A percentile compares a stretch with the other conserved stretches of the same genome.
Conservation (phyloP, 352 stramenopile genomes). For the Phytophthora melonis region DNA sequence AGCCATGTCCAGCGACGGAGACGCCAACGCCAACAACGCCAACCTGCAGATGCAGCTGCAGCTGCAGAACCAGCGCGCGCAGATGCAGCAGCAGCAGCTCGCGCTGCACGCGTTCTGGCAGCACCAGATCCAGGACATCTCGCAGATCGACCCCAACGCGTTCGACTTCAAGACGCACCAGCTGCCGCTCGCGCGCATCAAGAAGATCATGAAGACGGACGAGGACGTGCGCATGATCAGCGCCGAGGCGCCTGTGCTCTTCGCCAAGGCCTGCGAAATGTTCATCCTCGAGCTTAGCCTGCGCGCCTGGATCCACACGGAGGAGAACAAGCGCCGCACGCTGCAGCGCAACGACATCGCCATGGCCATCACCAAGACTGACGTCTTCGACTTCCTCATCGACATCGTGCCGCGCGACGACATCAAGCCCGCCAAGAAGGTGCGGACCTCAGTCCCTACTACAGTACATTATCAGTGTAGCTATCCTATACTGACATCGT, state of each 20-base stretch:
- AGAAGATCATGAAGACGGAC: conserved; percentile 97
- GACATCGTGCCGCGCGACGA: conserved; percentile 92
- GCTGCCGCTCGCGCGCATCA: conserved; percentile 93
- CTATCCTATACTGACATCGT: conserved; percentile 2
- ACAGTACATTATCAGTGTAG: not conserved
- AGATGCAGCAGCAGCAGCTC: conserved; percentile 91
- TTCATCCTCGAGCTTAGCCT: conserved; percentile 94
- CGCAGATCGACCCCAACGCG: conserved; percentile 83
- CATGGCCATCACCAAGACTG: conserved; percentile 91
- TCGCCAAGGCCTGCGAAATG: conserved; percentile 96
- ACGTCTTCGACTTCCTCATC: conserved; percentile 94
- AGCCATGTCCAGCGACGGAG: conserved; percentile 66
- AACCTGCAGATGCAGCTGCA: conserved; percentile 89
- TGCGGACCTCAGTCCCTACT: conserved; percentile 8
- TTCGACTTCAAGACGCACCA: conserved; percentile 93
- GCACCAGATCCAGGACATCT: conserved; percentile 90
- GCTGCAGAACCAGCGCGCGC: conserved; percentile 85
- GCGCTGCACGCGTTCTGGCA: conserved; percentile 91
- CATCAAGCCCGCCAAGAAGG: conserved; percentile 90
- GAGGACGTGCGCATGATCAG: conserved; percentile 96
- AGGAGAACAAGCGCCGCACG: conserved; percentile 94
- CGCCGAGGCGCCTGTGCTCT: conserved; percentile 92
- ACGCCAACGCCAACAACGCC: conserved; percentile 53
- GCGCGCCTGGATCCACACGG: conserved; percentile 91
- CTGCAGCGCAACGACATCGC: conserved; percentile 93